Percentiles rank a stretch among this genome's conserved stretches.
Evolutionary conservation across 78 protist species (phyloP).

Genomic region (Dictyostelium citrinum): DNA sequence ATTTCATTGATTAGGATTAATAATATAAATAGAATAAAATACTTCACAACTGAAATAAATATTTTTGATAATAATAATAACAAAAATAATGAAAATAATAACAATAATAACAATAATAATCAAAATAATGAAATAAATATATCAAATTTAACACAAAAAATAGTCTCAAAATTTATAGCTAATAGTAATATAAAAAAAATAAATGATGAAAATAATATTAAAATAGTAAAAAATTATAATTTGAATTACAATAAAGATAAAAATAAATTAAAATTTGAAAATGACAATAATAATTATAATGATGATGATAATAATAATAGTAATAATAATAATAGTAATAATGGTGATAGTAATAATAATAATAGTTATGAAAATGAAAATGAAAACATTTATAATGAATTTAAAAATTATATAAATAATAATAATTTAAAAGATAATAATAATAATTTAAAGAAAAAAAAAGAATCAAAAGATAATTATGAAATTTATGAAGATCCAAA

Average conservation of each 20-base stretch:
- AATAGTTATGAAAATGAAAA: neutral
- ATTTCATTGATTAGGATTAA: neutral
- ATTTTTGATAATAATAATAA: no score
- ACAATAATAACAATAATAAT: no score
- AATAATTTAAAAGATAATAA: no score
- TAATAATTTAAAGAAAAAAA: neutral
- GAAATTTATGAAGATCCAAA: neutral
- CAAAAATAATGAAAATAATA: no score
- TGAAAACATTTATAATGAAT: neutral
- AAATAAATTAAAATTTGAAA: neutral
- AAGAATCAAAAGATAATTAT: neutral
- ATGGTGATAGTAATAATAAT: neutral
- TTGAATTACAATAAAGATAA: neutral
- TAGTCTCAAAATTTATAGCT: neutral
- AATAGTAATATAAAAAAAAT: neutral
- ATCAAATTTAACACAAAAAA: no score
- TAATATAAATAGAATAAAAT: neutral
- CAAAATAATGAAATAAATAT: no score
- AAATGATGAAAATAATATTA: no score
- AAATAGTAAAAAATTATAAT: no score
- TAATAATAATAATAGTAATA: neutral
- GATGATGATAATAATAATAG: no score
- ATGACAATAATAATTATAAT: neutral
- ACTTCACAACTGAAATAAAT: neutral
- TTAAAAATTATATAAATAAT: no score